Percentiles rank a stretch among this genome's conserved stretches.
Conservation (phyloP, 1,284 basidiomycete species). For the Xerocomus minutiporus region DNA sequence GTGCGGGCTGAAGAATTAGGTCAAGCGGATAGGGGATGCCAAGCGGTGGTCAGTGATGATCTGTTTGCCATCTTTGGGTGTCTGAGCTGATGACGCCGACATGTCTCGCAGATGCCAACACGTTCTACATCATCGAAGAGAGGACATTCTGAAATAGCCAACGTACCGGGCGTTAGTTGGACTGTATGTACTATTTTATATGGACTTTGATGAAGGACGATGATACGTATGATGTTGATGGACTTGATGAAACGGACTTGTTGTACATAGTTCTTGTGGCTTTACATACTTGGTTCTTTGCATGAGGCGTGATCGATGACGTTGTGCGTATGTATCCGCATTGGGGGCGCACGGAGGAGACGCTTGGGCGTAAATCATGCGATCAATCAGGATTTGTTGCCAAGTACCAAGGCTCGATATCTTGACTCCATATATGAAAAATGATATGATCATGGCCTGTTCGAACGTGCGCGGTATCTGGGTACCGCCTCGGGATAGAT, state of each 20-base stretch:
- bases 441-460: not conserved
- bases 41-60: constrained; percentile 2
- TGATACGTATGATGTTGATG: constrained; percentile 18
- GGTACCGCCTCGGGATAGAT: not conserved
- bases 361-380: not conserved
- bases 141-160: not conserved
- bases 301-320: not conserved
- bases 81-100: not conserved
- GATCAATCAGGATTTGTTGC: not conserved
- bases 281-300: not conserved
- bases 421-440: not conserved
- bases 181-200: not conserved
- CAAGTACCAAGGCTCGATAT: not conserved
- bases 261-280: not conserved
- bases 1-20: constrained; percentile 1
- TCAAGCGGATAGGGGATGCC: not conserved
- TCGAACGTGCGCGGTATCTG: not conserved
- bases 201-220: not conserved
- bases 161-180: constrained; percentile 1
- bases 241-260: not conserved
- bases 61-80: not conserved
- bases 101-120: not conserved
- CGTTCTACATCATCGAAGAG: not conserved
- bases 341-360: not conserved
- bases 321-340: not conserved